These are phyloP conservation scores for Chaetomium fimeti DNA, from an alignment of 495 filamentous ascomycete species.

Conservation along the genomic window DNA sequence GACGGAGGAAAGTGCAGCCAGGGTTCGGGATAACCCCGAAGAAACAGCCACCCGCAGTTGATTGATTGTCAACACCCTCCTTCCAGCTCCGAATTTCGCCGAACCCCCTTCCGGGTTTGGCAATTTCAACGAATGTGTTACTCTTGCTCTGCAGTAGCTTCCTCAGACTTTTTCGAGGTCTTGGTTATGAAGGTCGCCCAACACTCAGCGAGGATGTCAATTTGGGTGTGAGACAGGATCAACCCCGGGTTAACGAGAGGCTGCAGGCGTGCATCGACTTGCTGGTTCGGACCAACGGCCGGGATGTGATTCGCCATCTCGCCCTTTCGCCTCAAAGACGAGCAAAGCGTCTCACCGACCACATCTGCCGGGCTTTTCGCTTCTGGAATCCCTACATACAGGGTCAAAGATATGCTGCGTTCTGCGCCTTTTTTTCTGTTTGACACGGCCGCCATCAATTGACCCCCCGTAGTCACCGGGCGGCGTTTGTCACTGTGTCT, in stretches of 20 bases:
- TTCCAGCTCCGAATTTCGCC: conserved; percentile 15
- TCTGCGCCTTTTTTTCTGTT: neutral
- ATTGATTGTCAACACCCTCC: neutral
- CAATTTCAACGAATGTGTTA: neutral
- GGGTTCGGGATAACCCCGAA: neutral
- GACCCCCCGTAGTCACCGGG: neutral
- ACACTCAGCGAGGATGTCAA: conserved; percentile 9
- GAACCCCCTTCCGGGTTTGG: conserved; percentile 5
- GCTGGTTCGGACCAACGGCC: conserved; percentile 22
- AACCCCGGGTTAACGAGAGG: neutral
- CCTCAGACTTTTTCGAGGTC: neutral
- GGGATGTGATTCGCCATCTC: conserved; percentile 23
- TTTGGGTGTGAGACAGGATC: neutral
- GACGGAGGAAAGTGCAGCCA: conserved; percentile 6
- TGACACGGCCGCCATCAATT: neutral
- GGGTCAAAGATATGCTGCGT: neutral
- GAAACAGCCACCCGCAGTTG: neutral
- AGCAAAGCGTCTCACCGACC: conserved; percentile 4
- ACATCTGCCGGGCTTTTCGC: neutral
- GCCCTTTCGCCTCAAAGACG: conserved; percentile 19
- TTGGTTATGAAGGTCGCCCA: too few relatives aligned
- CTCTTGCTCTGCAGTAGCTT: neutral
- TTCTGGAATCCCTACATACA: conserved; percentile 5
- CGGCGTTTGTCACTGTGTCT: neutral
- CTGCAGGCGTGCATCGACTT: neutral